phyloP scores from a whole-genome alignment of 305 asterid genomes.

The Fraxinus paxiana region DNA sequence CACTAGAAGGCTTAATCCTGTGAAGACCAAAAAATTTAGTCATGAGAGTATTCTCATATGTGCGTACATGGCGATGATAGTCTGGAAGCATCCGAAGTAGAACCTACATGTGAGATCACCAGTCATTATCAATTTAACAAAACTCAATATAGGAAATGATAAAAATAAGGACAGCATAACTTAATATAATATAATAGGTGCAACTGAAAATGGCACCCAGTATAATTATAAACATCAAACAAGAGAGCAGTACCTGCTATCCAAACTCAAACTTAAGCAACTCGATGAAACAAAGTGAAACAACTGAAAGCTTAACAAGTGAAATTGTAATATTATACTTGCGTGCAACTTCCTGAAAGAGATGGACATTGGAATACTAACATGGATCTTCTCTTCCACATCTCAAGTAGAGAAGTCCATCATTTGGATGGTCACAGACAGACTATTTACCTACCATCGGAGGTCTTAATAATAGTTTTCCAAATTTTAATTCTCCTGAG shows the following conservation, averaged over 20 bases:
- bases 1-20: slow-evolving; percentile 89
- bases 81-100: slow-evolving; percentile 93
- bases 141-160: not conserved
- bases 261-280: not conserved
- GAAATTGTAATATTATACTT: not conserved
- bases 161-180: not conserved
- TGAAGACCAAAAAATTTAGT: slow-evolving; percentile 98
- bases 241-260: not conserved
- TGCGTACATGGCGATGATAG: slow-evolving; percentile 73
- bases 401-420: not conserved
- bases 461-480: slow-evolving; percentile 2
- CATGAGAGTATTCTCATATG: slow-evolving; percentile 79
- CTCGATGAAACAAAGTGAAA: not conserved
- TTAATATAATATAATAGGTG: not conserved
- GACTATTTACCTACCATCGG: not conserved
- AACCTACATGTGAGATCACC: slow-evolving; percentile 50
- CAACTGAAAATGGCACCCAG: slow-evolving; percentile 5
- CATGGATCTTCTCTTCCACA: not conserved
- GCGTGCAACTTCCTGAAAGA: not conserved
- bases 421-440: not conserved
- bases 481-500: not conserved
- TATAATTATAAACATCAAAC: not conserved
- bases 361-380: not conserved
- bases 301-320: not conserved
- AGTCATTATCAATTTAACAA: slow-evolving; percentile 21